Evolutionary conservation across 441 rosid species (phyloP), one percentile per base, ranked within the genome.

Genomic region (Aleurites moluccanus): DNA sequence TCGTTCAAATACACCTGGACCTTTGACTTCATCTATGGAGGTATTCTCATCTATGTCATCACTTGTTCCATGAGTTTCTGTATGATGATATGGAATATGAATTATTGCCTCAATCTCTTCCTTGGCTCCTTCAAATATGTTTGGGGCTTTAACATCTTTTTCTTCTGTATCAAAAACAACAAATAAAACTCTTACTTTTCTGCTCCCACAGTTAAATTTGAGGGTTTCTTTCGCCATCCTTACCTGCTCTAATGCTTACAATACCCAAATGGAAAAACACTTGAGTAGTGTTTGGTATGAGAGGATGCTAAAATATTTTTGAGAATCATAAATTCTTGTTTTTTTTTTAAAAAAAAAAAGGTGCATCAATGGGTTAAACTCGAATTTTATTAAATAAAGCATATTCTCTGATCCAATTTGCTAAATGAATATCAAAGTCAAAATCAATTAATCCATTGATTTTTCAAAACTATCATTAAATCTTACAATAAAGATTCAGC

Each of bases 11-110:
- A 88, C 83, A 69, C 79, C 79, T 7, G 91, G 88, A 10, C 86
- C 90, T 85, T 80, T 89, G 56, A 88, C 86, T 69, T 86, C 82
- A 10, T 81, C 86, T 9, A 78, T 68, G 2, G 85, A 73, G 38
- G 87, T 89, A 72, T 59, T 65, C 83, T 84, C 84, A 16, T 88
- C 84, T 47, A 88, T 86, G 85, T 88, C 89, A 53, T 83, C 81
- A 74, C 90, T 89, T 27, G 82, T 82, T 65, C 88, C 90, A 28
- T 87, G 88, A 0, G 90, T 87, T 79, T 87, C 90, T 44, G 79
- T 80, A 72, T 81, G 71, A 74, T 84, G 87, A 6, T 8, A 63
- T 4, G 86, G 82, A 25, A 13, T 16, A 57, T 84, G 87, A 62
- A 75, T 23, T 45, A 75, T 75, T 21, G 80, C 78, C 47, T 73